These are phyloP conservation scores for Nigrospora sphaerica DNA, from an alignment of 2,329 filamentous ascomycete species.

Conservation along the genomic window DNA sequence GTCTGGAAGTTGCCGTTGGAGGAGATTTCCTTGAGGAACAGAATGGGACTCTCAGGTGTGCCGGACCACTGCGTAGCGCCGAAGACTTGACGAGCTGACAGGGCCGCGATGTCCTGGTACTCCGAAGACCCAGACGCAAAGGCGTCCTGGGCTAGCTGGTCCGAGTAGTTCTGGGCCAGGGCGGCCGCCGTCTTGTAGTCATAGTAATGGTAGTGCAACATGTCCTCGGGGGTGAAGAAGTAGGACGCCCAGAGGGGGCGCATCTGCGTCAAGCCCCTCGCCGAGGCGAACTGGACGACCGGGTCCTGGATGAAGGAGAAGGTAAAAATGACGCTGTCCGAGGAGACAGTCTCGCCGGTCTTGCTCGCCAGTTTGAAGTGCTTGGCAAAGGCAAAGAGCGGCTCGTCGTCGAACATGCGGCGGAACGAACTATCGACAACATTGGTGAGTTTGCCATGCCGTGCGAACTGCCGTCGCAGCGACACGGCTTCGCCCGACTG, in stretches of 20 bases:
- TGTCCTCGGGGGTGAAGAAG: slow-evolving; percentile 54
- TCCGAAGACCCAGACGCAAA: slow-evolving; percentile 66
- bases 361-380: slow-evolving; percentile 43
- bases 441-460: slow-evolving; percentile 59
- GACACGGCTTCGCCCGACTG: slow-evolving; percentile 62
- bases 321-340: slow-evolving; percentile 63
- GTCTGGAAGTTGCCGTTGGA: slow-evolving; percentile 82
- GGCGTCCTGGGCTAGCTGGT: slow-evolving; percentile 63
- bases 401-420: slow-evolving; percentile 68
- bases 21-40: slow-evolving; percentile 82
- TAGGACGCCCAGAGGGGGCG: slow-evolving; percentile 73
- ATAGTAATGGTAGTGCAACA: slow-evolving; percentile 68
- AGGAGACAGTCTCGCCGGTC: slow-evolving; percentile 19
- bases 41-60: slow-evolving; percentile 61
- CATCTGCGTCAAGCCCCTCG: slow-evolving; percentile 71
- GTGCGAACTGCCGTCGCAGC: slow-evolving; percentile 63
- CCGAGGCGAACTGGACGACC: slow-evolving; percentile 71
- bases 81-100: slow-evolving; percentile 74
- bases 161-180: slow-evolving; percentile 67
- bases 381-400: slow-evolving; percentile 74
- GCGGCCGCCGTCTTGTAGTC: slow-evolving; percentile 59
- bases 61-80: slow-evolving; percentile 72
- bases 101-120: slow-evolving; percentile 69
- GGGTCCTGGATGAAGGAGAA: slow-evolving; percentile 72
- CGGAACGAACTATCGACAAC: slow-evolving; percentile 60